Percentiles rank a stretch among this genome's conserved stretches.
Evolutionary conservation across 2,329 filamentous ascomycete species (phyloP).

Genomic region (Arthrobotrys conoides): DNA sequence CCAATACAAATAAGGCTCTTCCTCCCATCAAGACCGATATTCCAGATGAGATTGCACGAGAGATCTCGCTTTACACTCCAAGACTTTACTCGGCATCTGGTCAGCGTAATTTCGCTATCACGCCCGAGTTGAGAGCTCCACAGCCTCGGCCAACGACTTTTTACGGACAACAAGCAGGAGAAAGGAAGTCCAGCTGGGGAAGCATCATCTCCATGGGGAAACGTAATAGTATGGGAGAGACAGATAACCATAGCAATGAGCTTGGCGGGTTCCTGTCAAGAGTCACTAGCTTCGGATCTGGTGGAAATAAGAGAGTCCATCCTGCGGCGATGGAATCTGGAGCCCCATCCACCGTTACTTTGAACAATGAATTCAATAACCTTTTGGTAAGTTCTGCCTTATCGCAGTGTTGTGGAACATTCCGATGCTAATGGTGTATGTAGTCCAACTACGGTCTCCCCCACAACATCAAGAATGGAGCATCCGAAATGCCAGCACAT

Average conservation of each 20-base stretch:
- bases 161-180: conserved; percentile 35
- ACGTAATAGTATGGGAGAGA: conserved; percentile 43
- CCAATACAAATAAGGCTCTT: conserved; percentile 42
- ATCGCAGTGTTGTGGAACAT: neutral
- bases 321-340: conserved; percentile 33
- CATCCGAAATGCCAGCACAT: conserved; percentile 38
- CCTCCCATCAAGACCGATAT: conserved; percentile 56
- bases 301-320: conserved; percentile 44
- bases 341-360: conserved; percentile 15
- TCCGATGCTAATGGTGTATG: conserved; percentile 15
- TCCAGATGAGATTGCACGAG: conserved; percentile 29
- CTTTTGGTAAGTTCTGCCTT: conserved; percentile 32
- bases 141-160: conserved; percentile 36
- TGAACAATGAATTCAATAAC: conserved; percentile 50
- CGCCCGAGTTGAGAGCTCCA: conserved; percentile 37
- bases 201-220: conserved; percentile 45
- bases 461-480: conserved; percentile 54
- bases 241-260: conserved; percentile 20
- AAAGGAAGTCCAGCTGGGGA: conserved; percentile 53
- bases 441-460: conserved; percentile 48
- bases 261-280: conserved; percentile 29
- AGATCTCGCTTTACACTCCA: conserved; percentile 55
- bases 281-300: conserved; percentile 31
- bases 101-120: conserved; percentile 48
- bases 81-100: conserved; percentile 38